Base-by-base conservation (phyloP, 352 stramenopile genomes). In the Thraustochytrium sp. region DNA sequence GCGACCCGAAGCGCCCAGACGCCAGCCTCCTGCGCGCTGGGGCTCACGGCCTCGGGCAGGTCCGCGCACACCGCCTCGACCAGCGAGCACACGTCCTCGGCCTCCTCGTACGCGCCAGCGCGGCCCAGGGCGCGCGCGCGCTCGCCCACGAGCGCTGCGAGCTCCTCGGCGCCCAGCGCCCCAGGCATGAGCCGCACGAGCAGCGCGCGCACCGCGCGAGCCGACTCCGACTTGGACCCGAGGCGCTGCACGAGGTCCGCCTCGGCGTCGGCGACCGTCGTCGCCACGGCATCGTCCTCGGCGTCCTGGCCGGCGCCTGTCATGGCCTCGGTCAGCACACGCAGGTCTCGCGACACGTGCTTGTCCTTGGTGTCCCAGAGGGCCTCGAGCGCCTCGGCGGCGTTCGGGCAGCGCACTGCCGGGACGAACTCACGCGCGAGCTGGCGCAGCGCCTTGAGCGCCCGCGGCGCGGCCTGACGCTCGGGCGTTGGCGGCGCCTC, bases 351-450 rank as follows among this genome's bases (percentile, higher is more conserved):
- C 0, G 63, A 80, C 1, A 80, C 68, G 26, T 63, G 40, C 1
- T 64, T 80, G 68, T 80, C 68, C n/a, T 64, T 61, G 53, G 38
- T 4, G n/a, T 61, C 48, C 48, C 68, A 80, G n/a, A 80, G n/a
- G 29, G 18, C 34, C 23, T 53, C 68, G 46, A 80, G 51, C 29
- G 18, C 8, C 5, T 18, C 42, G 4, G 8, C 23, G 18, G 68
- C 68, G 31, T 80, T 44, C 23, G 68, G 48, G 5, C 48, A 65
- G 9, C 68, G 68, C 26, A 64, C 31, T 13, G 31, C 9, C 9
- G 68, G 68, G 5, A 80, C 68, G 31, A 80, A 80, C 51, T 80
- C 68, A 21, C n/a, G 31, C 13, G 68, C 68, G 51, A 80, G 5
- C n/a, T 72, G 42, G 18, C n/a, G 13, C 44, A 80, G 34, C 16